A percentile compares a stretch with the other conserved stretches of the same genome.
These are phyloP conservation scores for Aspergillus campestris DNA, from an alignment of 495 filamentous ascomycete species.

Conservation along the genomic window DNA sequence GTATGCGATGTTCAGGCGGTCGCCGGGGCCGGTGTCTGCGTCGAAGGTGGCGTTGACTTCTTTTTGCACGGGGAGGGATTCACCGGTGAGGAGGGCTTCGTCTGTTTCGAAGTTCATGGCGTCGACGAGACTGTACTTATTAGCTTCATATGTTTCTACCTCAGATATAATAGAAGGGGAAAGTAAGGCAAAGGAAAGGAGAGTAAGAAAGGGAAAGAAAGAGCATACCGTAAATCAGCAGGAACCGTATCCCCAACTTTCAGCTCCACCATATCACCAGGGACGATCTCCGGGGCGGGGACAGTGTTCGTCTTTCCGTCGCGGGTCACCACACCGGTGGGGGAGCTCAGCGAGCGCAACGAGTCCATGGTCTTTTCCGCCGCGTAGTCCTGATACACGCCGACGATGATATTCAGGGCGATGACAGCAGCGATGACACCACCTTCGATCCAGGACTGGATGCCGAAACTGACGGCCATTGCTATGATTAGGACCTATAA, in stretches of 20 bases:
- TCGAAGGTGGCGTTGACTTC: constrained; percentile 36
- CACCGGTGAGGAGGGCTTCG: constrained; percentile 68
- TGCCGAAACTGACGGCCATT: constrained; percentile 64
- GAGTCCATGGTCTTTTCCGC: constrained; percentile 75
- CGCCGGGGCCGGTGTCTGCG: constrained; percentile 51
- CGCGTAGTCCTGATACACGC: constrained; percentile 62
- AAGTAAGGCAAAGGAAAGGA: too few relatives aligned
- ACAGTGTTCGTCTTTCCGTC: constrained; percentile 44
- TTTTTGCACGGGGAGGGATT: constrained; percentile 65
- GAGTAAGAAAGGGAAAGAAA: neutral
- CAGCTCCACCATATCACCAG: constrained; percentile 61
- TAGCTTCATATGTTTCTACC: too few relatives aligned
- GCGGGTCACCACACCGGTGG: constrained; percentile 50
- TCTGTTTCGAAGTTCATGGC: constrained; percentile 66
- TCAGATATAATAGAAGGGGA: too few relatives aligned
- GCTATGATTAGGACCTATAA: constrained; percentile 54
- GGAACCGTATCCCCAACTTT: constrained; percentile 82
- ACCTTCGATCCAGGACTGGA: constrained; percentile 62
- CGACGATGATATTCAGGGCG: constrained; percentile 56
- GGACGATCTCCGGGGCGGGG: constrained; percentile 47
- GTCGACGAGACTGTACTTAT: constrained; percentile 42
- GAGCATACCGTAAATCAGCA: constrained; percentile 50
- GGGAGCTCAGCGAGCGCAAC: constrained; percentile 52
- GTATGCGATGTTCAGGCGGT: constrained; percentile 64
- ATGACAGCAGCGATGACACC: constrained; percentile 60